Base-by-base conservation (phyloP, 805 yeast species). In the Priceomyces carsonii region DNA sequence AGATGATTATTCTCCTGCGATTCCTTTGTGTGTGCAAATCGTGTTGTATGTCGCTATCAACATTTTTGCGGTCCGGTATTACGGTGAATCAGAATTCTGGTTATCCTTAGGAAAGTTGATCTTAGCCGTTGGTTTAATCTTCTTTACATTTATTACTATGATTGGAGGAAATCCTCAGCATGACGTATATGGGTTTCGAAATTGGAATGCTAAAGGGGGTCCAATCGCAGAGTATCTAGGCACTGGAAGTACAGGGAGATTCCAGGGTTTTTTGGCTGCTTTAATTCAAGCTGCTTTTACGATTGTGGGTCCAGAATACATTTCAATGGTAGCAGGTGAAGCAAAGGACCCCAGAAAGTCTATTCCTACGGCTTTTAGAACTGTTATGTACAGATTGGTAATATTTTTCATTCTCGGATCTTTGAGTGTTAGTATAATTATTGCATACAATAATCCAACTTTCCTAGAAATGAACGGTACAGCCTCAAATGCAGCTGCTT, bases 41-140 rank as follows among this genome's bases (percentile, higher is more conserved):
- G 63, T 45, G 10, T 53, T 66, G 9, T 73, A 73, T 39, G 59
- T 69, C 8, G 38, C 52, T 5, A 62, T 72, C 38, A 73, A 73
- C 44, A 56, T 70, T 18, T 65, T 70, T 39, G 73, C 76, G 5
- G 80, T 74, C 21, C 64, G 56, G 42, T 57, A 66, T 50, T 74
- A 69, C 44, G 80, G 80, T 39, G 80, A 74, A 44, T 58, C 66
- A 18, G 79, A 74, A 47, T 74, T 74, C 38, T 69, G 69, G 66
- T 52, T 64, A 26, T 57, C 68, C 18, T 53, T 69, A 41, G 64
- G 63, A 19, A 67, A 67, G 42, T 60, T 66, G 17, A 39, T 64
- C 2, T 50, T 63, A 32, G 61, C 63, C 38, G 53, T 65, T 29
- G 71, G 70, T 4, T 59, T 67, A 41, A 53, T 66, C 49, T 43